Evolutionary conservation across 208 protist genomes (phyloP).

Genomic region (Endotrypanum monterogeii): DNA sequence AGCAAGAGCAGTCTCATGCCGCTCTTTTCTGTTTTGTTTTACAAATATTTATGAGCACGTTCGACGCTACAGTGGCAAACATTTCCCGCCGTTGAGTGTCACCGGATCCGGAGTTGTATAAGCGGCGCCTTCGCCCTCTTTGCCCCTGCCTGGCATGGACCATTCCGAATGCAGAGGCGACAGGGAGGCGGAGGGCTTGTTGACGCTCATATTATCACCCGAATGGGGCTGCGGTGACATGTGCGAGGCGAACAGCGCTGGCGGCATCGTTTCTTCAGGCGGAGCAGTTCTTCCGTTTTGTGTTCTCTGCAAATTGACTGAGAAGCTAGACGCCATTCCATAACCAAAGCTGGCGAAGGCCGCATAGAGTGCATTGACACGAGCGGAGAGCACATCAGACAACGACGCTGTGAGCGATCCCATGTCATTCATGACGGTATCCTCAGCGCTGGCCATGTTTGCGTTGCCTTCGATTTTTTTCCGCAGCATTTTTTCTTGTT

Average conservation of each 20-base stretch:
- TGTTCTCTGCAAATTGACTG: neutral
- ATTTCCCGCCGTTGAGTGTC: neutral
- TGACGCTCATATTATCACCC: no score
- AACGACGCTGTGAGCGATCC: neutral
- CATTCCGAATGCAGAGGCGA: neutral
- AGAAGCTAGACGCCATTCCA: neutral
- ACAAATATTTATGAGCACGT: no score
- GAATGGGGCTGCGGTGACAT: no score
- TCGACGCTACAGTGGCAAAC: no score
- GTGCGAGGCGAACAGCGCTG: neutral
- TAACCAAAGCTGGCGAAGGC: constrained; percentile 3
- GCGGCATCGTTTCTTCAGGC: neutral
- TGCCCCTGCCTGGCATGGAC: no score
- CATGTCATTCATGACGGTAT: neutral
- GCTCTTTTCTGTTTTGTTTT: no score
- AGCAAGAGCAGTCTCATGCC: no score
- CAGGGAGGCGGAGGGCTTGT: neutral
- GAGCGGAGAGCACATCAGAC: neutral
- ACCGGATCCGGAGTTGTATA: no score
- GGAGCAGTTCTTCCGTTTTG: neutral
- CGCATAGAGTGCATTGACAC: neutral
- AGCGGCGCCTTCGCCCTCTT: neutral
- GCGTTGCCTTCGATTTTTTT: neutral
- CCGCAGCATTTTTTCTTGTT: constrained; percentile 1
- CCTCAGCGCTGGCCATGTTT: neutral